Percentiles rank a stretch among this genome's conserved stretches.
Evolutionary conservation across 2,329 filamentous ascomycete species (phyloP).

Genomic region (Tetracladium maxilliforme): DNA sequence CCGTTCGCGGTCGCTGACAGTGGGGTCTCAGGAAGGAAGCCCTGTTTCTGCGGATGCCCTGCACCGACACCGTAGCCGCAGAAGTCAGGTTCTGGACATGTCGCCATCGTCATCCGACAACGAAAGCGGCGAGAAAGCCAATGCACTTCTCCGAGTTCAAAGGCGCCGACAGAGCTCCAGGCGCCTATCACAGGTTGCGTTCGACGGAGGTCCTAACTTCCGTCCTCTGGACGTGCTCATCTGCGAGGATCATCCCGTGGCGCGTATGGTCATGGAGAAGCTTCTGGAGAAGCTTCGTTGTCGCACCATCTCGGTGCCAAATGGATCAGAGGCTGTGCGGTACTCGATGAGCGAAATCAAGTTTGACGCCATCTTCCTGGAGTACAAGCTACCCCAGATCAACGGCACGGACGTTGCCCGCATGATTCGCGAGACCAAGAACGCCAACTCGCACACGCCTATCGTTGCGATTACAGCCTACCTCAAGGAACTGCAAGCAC

Average conservation of each 20-base stretch:
- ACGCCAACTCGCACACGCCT: conserved; percentile 84
- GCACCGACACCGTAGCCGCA: conserved; percentile 69
- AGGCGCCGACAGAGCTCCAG: conserved; percentile 90
- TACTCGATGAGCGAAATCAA: conserved; percentile 96
- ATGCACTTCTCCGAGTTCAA: conserved; percentile 81
- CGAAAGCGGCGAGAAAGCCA: conserved; percentile 84
- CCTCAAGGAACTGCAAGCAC: conserved; percentile 88
- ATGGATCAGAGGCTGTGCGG: conserved; percentile 80
- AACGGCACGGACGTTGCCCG: conserved; percentile 90
- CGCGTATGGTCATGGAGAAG: conserved; percentile 97
- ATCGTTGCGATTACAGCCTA: conserved; percentile 96
- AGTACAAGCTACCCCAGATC: conserved; percentile 89
- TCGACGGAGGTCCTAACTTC: conserved; percentile 74
- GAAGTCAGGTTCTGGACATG: conserved; percentile 90
- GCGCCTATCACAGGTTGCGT: conserved; percentile 78
- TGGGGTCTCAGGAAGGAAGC: conserved; percentile 88
- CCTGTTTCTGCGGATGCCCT: conserved; percentile 50
- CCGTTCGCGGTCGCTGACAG: conserved; percentile 78
- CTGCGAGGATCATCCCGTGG: conserved; percentile 95
- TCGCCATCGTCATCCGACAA: conserved; percentile 97
- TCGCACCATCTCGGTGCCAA: conserved; percentile 80
- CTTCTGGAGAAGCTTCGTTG: conserved; percentile 89
- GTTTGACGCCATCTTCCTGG: conserved; percentile 97
- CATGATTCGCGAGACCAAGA: conserved; percentile 96
- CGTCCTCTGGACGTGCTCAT: conserved; percentile 87